Evolutionary conservation across 1,284 basidiomycete genomes (phyloP).

Genomic region (Trametes pubescens): DNA sequence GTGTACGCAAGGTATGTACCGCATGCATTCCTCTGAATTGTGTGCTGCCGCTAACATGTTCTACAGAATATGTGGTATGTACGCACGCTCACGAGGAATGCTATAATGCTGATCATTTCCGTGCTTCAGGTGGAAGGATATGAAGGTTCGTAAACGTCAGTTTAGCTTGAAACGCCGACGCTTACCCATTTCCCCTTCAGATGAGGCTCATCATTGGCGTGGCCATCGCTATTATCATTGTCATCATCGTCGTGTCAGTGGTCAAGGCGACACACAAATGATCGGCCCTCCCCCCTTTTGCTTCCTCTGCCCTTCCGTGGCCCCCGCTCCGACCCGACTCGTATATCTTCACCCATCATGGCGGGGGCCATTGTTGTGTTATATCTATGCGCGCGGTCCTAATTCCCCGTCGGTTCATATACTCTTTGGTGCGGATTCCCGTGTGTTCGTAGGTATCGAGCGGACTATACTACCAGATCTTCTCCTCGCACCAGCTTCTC

Average conservation of each 20-base stretch:
- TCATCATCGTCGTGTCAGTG: conserved; percentile 94
- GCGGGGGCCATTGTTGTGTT: conserved; percentile 36
- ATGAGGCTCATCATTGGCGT: conserved; percentile 92
- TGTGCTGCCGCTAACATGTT: conserved; percentile 33
- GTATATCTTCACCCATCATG: conserved; percentile 28
- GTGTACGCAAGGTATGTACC: conserved; percentile 91
- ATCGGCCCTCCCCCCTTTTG: conserved; percentile 12
- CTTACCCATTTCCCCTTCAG: conserved; percentile 46
- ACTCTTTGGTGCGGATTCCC: conserved; percentile 28
- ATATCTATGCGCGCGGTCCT: conserved; percentile 34
- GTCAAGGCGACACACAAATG: conserved; percentile 78
- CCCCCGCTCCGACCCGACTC: conserved; percentile 24
- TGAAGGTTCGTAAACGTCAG: conserved; percentile 70
- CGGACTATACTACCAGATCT: conserved; percentile 31
- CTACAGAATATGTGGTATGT: conserved; percentile 85
- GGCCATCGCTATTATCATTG: conserved; percentile 86
- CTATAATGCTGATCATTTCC: conserved; percentile 27
- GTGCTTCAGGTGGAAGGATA: conserved; percentile 91
- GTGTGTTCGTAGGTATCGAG: conserved; percentile 30
- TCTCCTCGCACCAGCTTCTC: neutral
- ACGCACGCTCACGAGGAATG: conserved; percentile 15
- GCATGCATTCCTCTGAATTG: neutral
- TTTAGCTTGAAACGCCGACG: neutral
- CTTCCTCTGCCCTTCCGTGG: conserved; percentile 22
- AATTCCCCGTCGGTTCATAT: conserved; percentile 29